Evolutionary conservation across 2,329 filamentous ascomycete species (phyloP).

Genomic region (Gaeumannomyces tritici): DNA sequence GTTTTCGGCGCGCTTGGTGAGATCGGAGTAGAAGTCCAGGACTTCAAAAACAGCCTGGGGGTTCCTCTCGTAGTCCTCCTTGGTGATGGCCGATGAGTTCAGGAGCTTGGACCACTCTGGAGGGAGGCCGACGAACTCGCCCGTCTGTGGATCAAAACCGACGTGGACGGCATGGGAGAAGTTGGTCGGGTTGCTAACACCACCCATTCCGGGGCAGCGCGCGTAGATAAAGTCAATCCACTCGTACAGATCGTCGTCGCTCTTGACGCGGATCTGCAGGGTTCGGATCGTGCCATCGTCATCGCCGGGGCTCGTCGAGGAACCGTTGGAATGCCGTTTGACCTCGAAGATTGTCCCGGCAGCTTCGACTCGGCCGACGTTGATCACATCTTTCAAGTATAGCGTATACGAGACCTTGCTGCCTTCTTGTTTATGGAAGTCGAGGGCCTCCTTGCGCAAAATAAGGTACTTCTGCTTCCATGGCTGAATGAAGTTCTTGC

Average conservation of each 20-base stretch:
- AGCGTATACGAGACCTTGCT: conserved; percentile 83
- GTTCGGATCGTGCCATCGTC: conserved; percentile 75
- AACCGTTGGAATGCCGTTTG: conserved; percentile 61
- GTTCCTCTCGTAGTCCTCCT: conserved; percentile 97
- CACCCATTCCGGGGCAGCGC: conserved; percentile 92
- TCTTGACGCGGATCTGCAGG: conserved; percentile 87
- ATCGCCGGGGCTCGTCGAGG: conserved; percentile 62
- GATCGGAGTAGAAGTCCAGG: conserved; percentile 76
- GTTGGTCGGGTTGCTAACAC: conserved; percentile 96
- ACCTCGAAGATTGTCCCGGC: conserved; percentile 92
- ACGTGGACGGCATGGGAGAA: conserved; percentile 97
- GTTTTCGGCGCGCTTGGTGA: conserved; percentile 66
- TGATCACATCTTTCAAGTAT: conserved; percentile 76
- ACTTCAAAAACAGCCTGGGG: conserved; percentile 78
- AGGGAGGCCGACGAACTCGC: conserved; percentile 88
- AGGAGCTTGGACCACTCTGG: conserved; percentile 96
- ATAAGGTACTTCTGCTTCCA: conserved; percentile 93
- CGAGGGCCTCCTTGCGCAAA: conserved; percentile 82
- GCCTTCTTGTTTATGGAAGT: conserved; percentile 87
- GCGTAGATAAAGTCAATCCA: conserved; percentile 99
- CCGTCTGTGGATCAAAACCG: conserved; percentile 90
- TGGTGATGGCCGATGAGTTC: conserved; percentile 93
- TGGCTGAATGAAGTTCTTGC: conserved; percentile 69
- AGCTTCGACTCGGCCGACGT: conserved; percentile 83
- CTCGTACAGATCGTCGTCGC: conserved; percentile 93